phyloP scores from a whole-genome alignment of 2,329 filamentous ascomycete genomes.

The Phyllosticta capitalensis region DNA sequence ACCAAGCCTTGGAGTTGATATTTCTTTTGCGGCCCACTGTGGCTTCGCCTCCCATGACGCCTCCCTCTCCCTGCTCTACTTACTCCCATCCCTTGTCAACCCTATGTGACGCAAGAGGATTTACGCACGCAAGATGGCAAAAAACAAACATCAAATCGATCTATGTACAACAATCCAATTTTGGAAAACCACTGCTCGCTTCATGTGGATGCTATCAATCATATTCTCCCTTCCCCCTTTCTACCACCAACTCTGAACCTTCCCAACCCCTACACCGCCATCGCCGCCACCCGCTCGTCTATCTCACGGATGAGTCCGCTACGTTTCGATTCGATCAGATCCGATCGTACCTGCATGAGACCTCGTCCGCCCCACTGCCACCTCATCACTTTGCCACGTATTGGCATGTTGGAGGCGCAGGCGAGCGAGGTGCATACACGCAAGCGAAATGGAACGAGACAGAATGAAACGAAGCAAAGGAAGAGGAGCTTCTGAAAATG shows the following conservation, averaged over 20 bases:
- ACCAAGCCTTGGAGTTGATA: too few species aligned
- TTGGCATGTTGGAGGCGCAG: background rate
- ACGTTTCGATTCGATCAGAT: background rate
- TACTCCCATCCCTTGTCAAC: background rate
- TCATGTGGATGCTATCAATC: background rate
- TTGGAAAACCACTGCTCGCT: background rate
- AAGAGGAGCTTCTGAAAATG: background rate
- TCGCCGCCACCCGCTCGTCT: background rate
- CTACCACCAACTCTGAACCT: background rate
- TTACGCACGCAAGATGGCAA: background rate
- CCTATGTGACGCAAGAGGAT: background rate
- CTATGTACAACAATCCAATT: background rate
- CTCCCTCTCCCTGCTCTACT: background rate
- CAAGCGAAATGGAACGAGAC: background rate
- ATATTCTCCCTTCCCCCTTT: background rate
- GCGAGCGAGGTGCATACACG: background rate
- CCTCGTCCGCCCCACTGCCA: background rate
- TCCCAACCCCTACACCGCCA: background rate
- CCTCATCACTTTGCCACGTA: too few species aligned
- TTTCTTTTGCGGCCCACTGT: too few species aligned
- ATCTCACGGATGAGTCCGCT: background rate
- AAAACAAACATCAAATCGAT: background rate
- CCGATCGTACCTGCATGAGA: background rate
- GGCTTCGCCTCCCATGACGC: background rate
- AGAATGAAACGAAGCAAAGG: background rate